A percentile compares a stretch with the other conserved stretches of the same genome.
These are phyloP conservation scores for Cardiospermum halicacabum DNA, from an alignment of 345 rosid species.

Conservation along the genomic window DNA sequence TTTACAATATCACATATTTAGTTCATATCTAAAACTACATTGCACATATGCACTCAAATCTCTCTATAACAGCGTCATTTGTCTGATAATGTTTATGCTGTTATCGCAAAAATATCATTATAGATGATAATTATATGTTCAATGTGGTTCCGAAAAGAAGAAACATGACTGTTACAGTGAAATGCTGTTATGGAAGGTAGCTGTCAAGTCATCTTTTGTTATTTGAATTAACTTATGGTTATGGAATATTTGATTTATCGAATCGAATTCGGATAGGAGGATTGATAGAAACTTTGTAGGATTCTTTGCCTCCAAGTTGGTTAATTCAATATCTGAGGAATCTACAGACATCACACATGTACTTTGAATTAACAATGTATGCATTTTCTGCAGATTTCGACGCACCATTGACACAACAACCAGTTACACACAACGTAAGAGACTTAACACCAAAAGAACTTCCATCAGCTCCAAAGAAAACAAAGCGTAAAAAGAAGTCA, in stretches of 20 bases:
- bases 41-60: too few species aligned
- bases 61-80: too few species aligned
- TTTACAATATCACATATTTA: background rate
- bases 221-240: too few species aligned
- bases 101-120: too few species aligned
- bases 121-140: too few species aligned
- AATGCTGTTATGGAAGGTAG: too few species aligned
- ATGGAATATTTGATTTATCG: constrained; percentile 12
- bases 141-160: too few species aligned
- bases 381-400: constrained; percentile 33
- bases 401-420: constrained; percentile 26
- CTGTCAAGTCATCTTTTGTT: too few species aligned
- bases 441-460: constrained; percentile 28
- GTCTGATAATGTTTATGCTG: too few species aligned
- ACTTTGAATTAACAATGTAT: constrained; percentile 30
- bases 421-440: constrained; percentile 25
- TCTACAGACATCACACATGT: too few species aligned
- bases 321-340: too few species aligned
- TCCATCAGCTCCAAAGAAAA: constrained; percentile 42
- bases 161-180: too few species aligned
- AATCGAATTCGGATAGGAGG: constrained; percentile 18
- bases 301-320: constrained; percentile 28
- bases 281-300: constrained; percentile 10
- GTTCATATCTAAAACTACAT: background rate
- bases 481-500: constrained; percentile 47